Conservation (phyloP, 139 green algal species). For the Cymbomonas tetramitiformis region DNA sequence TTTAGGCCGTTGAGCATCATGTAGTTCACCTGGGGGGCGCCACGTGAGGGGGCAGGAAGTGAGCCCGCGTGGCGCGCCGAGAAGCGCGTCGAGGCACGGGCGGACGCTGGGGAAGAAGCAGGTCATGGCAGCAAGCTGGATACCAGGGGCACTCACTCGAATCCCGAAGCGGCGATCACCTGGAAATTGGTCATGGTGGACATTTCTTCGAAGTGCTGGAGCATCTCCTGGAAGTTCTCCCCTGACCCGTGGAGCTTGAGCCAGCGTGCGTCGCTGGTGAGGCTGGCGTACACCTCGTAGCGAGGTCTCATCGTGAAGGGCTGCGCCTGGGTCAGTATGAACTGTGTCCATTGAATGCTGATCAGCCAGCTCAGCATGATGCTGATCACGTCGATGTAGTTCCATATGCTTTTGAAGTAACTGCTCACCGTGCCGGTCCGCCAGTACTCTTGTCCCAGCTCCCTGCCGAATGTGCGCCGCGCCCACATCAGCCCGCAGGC, state of each 20-base stretch:
- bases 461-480: no score
- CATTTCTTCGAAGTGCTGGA: not conserved
- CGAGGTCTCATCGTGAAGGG: conserved; percentile 43
- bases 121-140: no score
- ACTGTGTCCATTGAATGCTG: conserved; percentile 50
- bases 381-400: conserved; percentile 52
- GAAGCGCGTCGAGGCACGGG: no score
- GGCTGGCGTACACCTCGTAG: conserved; percentile 52
- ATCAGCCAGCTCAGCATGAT: conserved; percentile 43
- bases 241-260: no score
- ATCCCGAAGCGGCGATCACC: conserved; percentile 52
- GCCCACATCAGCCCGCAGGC: no score
- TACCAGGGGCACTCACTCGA: no score
- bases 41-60: no score
- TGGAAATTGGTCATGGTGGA: conserved; percentile 42
- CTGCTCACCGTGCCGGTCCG: no score
- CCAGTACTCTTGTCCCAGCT: no score
- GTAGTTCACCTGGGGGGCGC: no score
- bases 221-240: conserved; percentile 33
- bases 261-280: conserved; percentile 42
- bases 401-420: conserved; percentile 44
- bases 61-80: no score
- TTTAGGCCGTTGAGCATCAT: conserved; percentile 61
- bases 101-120: no score
- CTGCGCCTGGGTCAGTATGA: conserved; percentile 31